Evolutionary conservation across 2,329 filamentous ascomycete genomes (phyloP), one percentile per base, ranked within the genome.

Genomic region (Trichoderma simmonsii): DNA sequence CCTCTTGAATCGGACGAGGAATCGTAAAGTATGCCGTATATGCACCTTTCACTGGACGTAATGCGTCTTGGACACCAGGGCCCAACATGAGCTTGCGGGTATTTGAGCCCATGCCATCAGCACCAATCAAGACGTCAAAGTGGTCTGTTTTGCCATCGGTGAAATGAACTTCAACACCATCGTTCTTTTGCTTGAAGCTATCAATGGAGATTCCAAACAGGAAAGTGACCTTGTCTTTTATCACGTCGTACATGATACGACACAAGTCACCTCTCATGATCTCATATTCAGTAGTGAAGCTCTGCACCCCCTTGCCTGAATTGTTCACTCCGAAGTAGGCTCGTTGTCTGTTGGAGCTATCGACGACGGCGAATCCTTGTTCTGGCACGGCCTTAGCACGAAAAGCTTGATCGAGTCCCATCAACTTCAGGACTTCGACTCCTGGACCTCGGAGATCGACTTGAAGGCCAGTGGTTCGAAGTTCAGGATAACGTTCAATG

Each of bases 191-290:
- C 12, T 78, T 72, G 11, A 79, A 75, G 24, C 73, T 75, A 48
- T 78, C 74, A n/a, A 80, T 77, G 0, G 75, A 78, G 11, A 78
- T 26, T 4, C 67, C 77, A 39, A 82, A 83, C 0, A 78, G 18
- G 34, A 80, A 82, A 51, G 73, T 75, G 0, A 77, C 73, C 0
- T 75, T 73, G 12, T 77, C 75, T 21, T 75, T 76, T 0, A 75
- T 76, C 1, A 78, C 74, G 34, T 80, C 80, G 32, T 85, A 82
- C 0, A 89, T 71, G 2, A 89, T 74, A 1, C 75, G 76, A 14
- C 82, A 84, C 34, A 89, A 73, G 68, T 88, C 85, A 0, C 85
- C 86, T 9, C 87, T 80, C 82, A 89, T 84, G 62, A 89, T 88
- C 77, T 89, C 87, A 48, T 83, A 85, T 26, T 89, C 86, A 0